Evolutionary conservation across 805 yeast genomes (phyloP), one percentile per base, ranked within the genome.

Genomic region (Candida xyloterini): DNA sequence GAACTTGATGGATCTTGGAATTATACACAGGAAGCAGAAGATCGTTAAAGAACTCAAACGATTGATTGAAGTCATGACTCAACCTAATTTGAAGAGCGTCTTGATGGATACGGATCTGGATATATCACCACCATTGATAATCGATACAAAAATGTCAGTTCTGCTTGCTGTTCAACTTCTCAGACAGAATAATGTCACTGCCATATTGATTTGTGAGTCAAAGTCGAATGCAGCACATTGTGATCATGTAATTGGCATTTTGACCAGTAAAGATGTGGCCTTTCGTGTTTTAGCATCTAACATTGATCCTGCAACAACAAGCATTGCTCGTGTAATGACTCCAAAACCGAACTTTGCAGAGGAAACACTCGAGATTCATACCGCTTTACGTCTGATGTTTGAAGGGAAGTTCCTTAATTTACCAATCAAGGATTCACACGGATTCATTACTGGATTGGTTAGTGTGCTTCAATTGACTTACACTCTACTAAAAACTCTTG

Each of bases 331-430:
- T 30, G 67, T 70, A 1, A 63, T 71, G 62, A 71, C 76, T 0
- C 63, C 73, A 3, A 67, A 66, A 35, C 76, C 76, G 0, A 69
- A 68, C 36, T 70, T 66, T 59, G 76, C 75, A 1, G 60, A 55
- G 20, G 64, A 60, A 23, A 44, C 55, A 10, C 50, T 66, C 45
- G 65, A 63, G 2, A 65, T 71, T n/a, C 67, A 68, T 39, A 60
- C 65, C 5, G 76, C 74, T 6, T 49, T 71, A 38, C 57, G 73
- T 44, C 48, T 68, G 40, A 71, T 71, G 76, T 71, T 65, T 43
- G 70, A 67, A 35, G 76, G 76, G 0, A 67, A 69, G 42, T 71
- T 65, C 39, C 44, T 71, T 35, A 71, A 69, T 40, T 48, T 71
- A 34, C 76, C 76, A 0, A 66, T 70, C 7, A 60, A 59, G 30